Conservation (phyloP, 768 basidiomycete genomes). For the Fistulinella prunicolor region DNA sequence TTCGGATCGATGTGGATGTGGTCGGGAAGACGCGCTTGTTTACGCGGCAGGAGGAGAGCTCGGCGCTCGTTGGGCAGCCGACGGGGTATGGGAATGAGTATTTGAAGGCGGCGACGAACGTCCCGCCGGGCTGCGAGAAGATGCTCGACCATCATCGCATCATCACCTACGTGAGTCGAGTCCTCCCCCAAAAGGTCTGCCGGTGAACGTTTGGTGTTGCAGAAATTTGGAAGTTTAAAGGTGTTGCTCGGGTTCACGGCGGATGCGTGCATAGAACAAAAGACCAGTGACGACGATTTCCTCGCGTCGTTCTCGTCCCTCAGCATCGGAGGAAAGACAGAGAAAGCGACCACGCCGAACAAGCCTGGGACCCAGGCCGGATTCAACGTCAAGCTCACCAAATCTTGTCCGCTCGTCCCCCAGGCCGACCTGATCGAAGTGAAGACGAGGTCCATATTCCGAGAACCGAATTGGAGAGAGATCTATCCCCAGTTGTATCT, state of each 20-base stretch:
- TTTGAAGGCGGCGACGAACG: constrained; percentile 51
- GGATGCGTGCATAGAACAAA: constrained; percentile 36
- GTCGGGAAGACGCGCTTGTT: constrained; percentile 59
- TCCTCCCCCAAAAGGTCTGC: no score
- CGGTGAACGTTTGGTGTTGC: not conserved
- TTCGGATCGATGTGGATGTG: constrained; percentile 69
- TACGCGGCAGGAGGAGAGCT: constrained; percentile 50
- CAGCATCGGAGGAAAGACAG: constrained; percentile 10
- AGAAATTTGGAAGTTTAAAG: constrained; percentile 59
- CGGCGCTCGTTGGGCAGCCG: constrained; percentile 16
- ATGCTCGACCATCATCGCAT: constrained; percentile 61
- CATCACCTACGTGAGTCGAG: constrained; percentile 53
- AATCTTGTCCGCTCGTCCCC: constrained; percentile 30
- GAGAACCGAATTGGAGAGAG: constrained; percentile 53
- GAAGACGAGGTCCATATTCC: constrained; percentile 28
- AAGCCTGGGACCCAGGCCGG: not conserved
- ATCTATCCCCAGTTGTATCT: constrained; percentile 65
- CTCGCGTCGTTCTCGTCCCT: constrained; percentile 25
- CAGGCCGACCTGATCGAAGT: constrained; percentile 38
- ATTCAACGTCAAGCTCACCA: constrained; percentile 22
- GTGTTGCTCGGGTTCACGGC: constrained; percentile 59
- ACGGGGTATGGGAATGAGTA: constrained; percentile 60
- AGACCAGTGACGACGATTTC: constrained; percentile 21
- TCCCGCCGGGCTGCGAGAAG: constrained; percentile 46
- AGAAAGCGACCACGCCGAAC: not conserved